Percentiles rank a stretch among this genome's conserved stretches.
Evolutionary conservation across 2,329 filamentous ascomycete species (phyloP).

Genomic region (Magnaporthales sp.): DNA sequence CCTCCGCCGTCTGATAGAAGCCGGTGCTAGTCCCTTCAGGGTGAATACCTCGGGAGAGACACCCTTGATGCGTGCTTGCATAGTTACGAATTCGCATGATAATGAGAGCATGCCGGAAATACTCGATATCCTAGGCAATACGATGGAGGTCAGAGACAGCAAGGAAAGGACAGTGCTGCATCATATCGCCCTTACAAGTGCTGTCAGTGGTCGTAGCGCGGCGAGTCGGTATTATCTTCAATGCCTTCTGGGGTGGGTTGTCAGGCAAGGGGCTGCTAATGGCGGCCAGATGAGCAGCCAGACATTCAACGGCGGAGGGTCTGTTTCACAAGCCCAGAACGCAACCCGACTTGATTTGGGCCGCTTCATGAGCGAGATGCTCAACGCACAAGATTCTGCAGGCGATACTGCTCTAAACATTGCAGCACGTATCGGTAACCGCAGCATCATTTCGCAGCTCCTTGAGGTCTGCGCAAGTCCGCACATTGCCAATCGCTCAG

Average conservation of each 20-base stretch:
- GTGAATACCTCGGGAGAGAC: conserved; percentile 89
- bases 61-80: conserved; percentile 83
- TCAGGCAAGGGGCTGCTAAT: conserved; percentile 59
- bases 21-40: conserved; percentile 79
- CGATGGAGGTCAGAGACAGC: conserved; percentile 83
- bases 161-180: conserved; percentile 89
- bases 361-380: conserved; percentile 93
- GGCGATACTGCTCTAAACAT: conserved; percentile 94
- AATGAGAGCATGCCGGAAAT: conserved; percentile 84
- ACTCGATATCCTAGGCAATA: conserved; percentile 77
- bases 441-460: conserved; percentile 92
- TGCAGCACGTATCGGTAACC: conserved; percentile 84
- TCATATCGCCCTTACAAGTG: conserved; percentile 92
- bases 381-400: conserved; percentile 88
- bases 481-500: conserved; percentile 83
- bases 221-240: conserved; percentile 96
- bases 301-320: conserved; percentile 11
- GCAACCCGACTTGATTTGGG: conserved; percentile 73
- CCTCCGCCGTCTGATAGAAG: conserved; percentile 69
- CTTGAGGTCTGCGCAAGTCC: conserved; percentile 91
- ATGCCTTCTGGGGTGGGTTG: conserved; percentile 87
- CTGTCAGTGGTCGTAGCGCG: conserved; percentile 84
- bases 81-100: conserved; percentile 91
- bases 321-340: conserved; percentile 8
- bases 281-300: conserved; percentile 15